phyloP scores from a whole-genome alignment of 306 rosid genomes.

The Vigna nakashimae region DNA sequence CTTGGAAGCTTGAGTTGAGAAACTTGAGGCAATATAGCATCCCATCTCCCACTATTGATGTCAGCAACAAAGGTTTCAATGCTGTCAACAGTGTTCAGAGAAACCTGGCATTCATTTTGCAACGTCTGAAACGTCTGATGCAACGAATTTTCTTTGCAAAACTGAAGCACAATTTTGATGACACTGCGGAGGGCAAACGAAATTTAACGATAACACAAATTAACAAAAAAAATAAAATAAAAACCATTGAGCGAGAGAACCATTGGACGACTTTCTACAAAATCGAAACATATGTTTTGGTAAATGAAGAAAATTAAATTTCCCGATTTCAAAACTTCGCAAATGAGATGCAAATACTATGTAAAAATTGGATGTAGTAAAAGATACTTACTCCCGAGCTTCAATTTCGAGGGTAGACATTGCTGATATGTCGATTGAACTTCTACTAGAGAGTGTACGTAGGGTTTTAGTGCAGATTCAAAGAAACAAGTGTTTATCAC shows the following conservation, averaged over 20 bases:
- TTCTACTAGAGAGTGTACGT: not conserved
- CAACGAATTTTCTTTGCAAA: slow-evolving; percentile 94
- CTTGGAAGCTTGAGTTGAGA: slow-evolving; percentile 97
- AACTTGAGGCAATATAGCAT: slow-evolving; percentile 92
- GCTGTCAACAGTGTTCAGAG: slow-evolving; percentile 94
- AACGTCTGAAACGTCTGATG: slow-evolving; percentile 90
- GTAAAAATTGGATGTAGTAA: not conserved
- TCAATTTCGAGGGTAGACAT: slow-evolving; percentile 99
- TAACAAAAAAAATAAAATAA: not conserved
- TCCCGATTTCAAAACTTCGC: not conserved
- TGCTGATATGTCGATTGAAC: not conserved
- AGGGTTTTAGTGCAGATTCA: slow-evolving; percentile 17
- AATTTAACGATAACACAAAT: not conserved
- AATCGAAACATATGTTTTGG: not conserved
- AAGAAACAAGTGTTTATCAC: not conserved
- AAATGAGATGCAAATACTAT: not conserved
- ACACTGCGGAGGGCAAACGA: slow-evolving; percentile 60
- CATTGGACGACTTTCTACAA: not conserved
- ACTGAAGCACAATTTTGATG: slow-evolving; percentile 96
- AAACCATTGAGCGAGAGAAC: not conserved
- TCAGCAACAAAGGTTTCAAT: slow-evolving; percentile 93
- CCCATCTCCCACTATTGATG: slow-evolving; percentile 97
- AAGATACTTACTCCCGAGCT: slow-evolving; percentile 85
- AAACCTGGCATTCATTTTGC: slow-evolving; percentile 97
- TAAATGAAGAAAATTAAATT: not conserved